These are phyloP conservation scores for Amanita rimosa DNA, from an alignment of 768 basidiomycete genomes.

Conservation along the genomic window DNA sequence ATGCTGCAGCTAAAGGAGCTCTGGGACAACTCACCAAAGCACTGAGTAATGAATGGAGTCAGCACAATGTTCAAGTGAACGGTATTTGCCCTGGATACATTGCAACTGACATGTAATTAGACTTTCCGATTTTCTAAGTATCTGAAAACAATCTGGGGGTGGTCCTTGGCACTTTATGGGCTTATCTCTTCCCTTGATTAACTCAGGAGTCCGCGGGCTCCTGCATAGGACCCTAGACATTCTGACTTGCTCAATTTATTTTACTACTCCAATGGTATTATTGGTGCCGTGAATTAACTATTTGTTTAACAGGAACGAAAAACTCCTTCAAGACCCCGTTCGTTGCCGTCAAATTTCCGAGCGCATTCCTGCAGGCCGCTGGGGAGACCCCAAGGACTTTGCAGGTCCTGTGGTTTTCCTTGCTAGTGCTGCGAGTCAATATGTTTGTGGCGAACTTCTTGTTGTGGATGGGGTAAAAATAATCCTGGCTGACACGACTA, in stretches of 20 bases:
- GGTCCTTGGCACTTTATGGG: not conserved
- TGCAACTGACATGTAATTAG: slow-evolving; percentile 69
- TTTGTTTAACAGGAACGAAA: slow-evolving; percentile 28
- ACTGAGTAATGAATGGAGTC: slow-evolving; percentile 89
- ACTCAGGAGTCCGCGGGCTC: slow-evolving; percentile 2
- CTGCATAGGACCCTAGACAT: not conserved
- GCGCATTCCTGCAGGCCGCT: slow-evolving; percentile 60
- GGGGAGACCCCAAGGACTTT: slow-evolving; percentile 66
- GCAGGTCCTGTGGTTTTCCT: slow-evolving; percentile 65
- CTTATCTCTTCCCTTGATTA: not conserved
- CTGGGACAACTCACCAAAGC: slow-evolving; percentile 81
- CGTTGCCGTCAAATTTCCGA: slow-evolving; percentile 63
- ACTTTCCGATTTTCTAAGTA: not conserved
- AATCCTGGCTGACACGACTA: slow-evolving; percentile 3
- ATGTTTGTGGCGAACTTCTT: slow-evolving; percentile 61
- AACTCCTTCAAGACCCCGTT: slow-evolving; percentile 42
- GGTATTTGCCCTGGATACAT: slow-evolving; percentile 85
- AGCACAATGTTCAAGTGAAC: slow-evolving; percentile 68
- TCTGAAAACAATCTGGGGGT: not conserved
- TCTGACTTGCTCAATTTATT: not conserved
- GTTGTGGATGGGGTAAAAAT: slow-evolving; percentile 56
- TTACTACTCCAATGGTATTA: not conserved
- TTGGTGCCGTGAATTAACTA: slow-evolving; percentile 1
- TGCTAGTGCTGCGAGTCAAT: slow-evolving; percentile 56
- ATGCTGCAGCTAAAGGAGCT: slow-evolving; percentile 86